Conservation (phyloP, 2,329 filamentous ascomycete genomes). For the Sclerotinia sclerotiorum region DNA sequence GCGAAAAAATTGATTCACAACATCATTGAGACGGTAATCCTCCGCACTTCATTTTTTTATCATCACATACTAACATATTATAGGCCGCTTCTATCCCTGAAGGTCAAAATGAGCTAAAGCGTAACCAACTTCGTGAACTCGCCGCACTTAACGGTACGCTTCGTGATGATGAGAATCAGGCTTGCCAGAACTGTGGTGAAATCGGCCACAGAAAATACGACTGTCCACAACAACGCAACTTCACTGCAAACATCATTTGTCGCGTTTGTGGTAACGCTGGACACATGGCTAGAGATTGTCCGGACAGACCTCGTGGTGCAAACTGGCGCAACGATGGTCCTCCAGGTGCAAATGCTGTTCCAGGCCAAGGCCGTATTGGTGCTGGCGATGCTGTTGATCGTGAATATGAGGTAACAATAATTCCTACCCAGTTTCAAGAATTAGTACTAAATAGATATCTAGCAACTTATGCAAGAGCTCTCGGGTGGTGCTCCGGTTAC, state of each 20-base stretch:
- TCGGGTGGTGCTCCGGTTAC: constrained; percentile 66
- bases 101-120: constrained; percentile 97
- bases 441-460: constrained; percentile 42
- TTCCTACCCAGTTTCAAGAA: neutral
- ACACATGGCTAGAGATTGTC: constrained; percentile 97
- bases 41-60: neutral
- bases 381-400: constrained; percentile 83
- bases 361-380: constrained; percentile 59
- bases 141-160: constrained; percentile 98
- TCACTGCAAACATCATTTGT: constrained; percentile 98
- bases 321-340: constrained; percentile 84
- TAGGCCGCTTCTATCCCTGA: constrained; percentile 98
- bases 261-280: constrained; percentile 96
- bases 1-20: constrained; percentile 98
- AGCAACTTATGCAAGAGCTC: constrained; percentile 98
- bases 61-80: constrained; percentile 37
- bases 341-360: constrained; percentile 49
- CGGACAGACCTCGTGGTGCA: constrained; percentile 74
- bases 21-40: constrained; percentile 91
- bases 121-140: constrained; percentile 96
- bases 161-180: constrained; percentile 98
- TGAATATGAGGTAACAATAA: constrained; percentile 81
- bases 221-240: constrained; percentile 96
- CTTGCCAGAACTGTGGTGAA: constrained; percentile 98
- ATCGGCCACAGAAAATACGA: constrained; percentile 99